Evolutionary conservation across 352 stramenopile species (phyloP), one percentile per base, ranked within the genome.

Genomic region (Pythium coloratum): DNA sequence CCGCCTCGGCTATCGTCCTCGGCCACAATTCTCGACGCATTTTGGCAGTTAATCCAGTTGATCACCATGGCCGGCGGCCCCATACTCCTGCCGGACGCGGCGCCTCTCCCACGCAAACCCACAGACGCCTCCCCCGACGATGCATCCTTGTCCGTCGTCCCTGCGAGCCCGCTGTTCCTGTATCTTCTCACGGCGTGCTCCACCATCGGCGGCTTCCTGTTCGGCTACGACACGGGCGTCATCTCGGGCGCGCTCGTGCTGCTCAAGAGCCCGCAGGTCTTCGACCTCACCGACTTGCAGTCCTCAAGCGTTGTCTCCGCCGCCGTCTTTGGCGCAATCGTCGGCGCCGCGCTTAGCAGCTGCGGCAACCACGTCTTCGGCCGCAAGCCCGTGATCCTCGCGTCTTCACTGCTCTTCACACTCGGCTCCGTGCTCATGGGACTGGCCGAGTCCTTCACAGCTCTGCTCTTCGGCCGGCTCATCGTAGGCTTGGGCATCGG

Each of bases 141-240:
- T 14, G 47, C 47, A 12, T 18, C 51, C 2, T 5, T 30, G 8
- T 34, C 62, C 5, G 26, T 49, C 40, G 42, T 57, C 12, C 47
- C 42, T 3, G 42, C 60, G 20, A 85, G 68, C 16, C 60, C 69
- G 10, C 32, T 64, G 12, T 73, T 79, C 33, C 70, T 92, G 9
- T 88, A 86, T 40, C 57, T 91, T 32, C 82, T 93, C 38, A 93
- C 81, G 50, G 67, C 76, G 50, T 89, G 80, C 64, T 88, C 85
- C 20, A 90, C 85, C 14, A 81, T 91, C 58, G 85, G 85, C 55
- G 85, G 85, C 47, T 93, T 93, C 63, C 69, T 93, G 44, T 93
- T 93, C 59, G 85, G 85, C 63, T 94, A 94, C 66, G 86, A 94
- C 67, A 94, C 86, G 38, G 86, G 86, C 26, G 84, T 92, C 33